Conservation (phyloP, 140 eudicot species). For the Oenanthe javanica region DNA sequence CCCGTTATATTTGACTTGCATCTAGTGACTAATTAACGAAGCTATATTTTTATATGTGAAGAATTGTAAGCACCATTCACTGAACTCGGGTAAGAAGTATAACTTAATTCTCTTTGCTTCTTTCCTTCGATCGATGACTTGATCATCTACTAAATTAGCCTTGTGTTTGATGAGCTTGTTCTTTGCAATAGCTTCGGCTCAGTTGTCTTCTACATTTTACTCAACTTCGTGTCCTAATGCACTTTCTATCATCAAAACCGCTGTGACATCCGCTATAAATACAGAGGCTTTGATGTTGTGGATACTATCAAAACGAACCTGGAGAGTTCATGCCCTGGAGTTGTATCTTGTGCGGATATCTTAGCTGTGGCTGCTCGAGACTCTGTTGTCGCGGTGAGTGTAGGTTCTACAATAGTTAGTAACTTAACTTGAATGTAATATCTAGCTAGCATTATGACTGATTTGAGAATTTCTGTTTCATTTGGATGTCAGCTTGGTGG, state of each 20-base stretch:
- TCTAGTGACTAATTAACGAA: no score
- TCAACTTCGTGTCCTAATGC: constrained; percentile 47
- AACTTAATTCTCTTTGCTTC: no score
- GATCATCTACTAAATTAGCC: neutral
- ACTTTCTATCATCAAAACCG: constrained; percentile 30
- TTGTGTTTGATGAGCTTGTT: constrained; percentile 17
- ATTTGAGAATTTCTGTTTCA: neutral
- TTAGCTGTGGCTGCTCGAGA: constrained; percentile 26
- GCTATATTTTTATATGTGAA: no score
- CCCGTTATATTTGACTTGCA: neutral
- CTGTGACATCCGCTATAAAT: constrained; percentile 45
- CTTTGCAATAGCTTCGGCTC: constrained; percentile 39
- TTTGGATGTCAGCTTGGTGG: constrained; percentile 57
- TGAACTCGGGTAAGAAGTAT: neutral
- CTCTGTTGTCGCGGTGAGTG: constrained; percentile 18
- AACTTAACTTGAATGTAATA: neutral
- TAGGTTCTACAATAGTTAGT: neutral
- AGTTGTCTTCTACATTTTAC: constrained; percentile 53
- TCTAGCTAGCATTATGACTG: neutral
- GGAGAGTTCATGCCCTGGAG: constrained; percentile 24
- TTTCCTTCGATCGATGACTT: neutral
- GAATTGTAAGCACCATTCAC: neutral
- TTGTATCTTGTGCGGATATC: constrained; percentile 37
- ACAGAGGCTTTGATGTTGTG: constrained; percentile 41
- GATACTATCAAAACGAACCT: constrained; percentile 30